Base-by-base conservation (phyloP, 768 basidiomycete genomes). In the Auriscalpium vulgare region DNA sequence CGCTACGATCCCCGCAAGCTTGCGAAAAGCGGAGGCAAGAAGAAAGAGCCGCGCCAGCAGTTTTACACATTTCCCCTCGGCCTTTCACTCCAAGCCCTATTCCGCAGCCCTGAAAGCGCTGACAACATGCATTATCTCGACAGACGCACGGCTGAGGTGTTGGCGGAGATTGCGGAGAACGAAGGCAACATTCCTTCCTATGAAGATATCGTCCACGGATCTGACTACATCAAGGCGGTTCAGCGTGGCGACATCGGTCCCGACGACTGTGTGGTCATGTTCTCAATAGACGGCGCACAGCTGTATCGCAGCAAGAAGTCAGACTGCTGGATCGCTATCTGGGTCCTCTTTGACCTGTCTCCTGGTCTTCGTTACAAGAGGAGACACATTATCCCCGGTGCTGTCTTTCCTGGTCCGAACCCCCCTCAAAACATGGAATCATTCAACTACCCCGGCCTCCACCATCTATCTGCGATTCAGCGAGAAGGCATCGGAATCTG, bases 271-370 rank as follows among this genome's bases (percentile, higher is more conserved):
- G 13, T 74, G 6, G 58, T 77, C 2, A 63, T 74, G 54, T 55
- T 71, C 0, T 76, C 73, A 0, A 59, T 75, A 8, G 71, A 78
- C 51, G 73, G 76, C 0, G 69, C 71, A 0, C 76, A 78, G 55
- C 67, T 78, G 3, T 75, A 75, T 55, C 52, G 53, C 8, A 63
- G 63, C 59, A 76, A 75, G 58, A 45, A 11, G 3, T 67, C 74
- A 6, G 63, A 65, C 29, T 65, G 63, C 16, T 72, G 71, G 69
- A 64, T 72, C 0, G 67, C 64, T 11, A 72, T 77, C 1, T 75
- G 72, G 72, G 54, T 78, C 1, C 44, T 78, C 0, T 13, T 73
- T 0, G 68, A 74, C 54, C 53, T 70, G 1, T 21, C 56, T 0
- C 76, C 71, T 0, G 59, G 64, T 11, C n/a, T 52, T 8, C 60